Evolutionary conservation across 2,329 filamentous ascomycete genomes (phyloP).

Genomic region (Pyricularia grisea): DNA sequence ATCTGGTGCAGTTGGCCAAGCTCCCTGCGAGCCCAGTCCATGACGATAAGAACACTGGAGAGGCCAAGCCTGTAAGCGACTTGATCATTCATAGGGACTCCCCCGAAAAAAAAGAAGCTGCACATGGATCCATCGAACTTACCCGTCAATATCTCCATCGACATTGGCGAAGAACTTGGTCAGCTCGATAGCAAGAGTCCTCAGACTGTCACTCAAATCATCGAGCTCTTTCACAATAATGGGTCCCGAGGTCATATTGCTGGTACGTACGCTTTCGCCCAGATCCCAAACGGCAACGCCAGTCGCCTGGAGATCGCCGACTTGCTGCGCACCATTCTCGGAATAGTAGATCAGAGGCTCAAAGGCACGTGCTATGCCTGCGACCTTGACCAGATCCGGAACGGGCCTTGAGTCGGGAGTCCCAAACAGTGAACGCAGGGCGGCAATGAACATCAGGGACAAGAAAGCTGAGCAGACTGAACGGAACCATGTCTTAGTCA

Average conservation of each 20-base stretch:
- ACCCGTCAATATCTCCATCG: constrained; percentile 84
- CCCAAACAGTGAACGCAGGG: constrained; percentile 57
- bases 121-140: constrained; percentile 17
- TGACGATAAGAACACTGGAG: constrained; percentile 72
- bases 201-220: constrained; percentile 75
- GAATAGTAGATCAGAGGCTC: constrained; percentile 94
- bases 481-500: constrained; percentile 63
- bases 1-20: constrained; percentile 58
- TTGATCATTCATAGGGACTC: neutral
- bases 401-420: constrained; percentile 59
- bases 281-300: constrained; percentile 93
- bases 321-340: constrained; percentile 77
- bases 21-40: constrained; percentile 92
- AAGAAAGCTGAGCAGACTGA: constrained; percentile 53
- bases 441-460: constrained; percentile 53
- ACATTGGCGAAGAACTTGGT: constrained; percentile 91
- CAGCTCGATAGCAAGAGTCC: constrained; percentile 73
- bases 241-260: constrained; percentile 83
- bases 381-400: constrained; percentile 84
- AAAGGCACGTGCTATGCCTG: constrained; percentile 80
- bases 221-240: constrained; percentile 82
- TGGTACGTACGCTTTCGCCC: constrained; percentile 77
- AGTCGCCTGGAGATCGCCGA: constrained; percentile 81
- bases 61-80: neutral
- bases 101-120: neutral